phyloP scores from a whole-genome alignment of 31 red algal species.

The Endocladia muricata region DNA sequence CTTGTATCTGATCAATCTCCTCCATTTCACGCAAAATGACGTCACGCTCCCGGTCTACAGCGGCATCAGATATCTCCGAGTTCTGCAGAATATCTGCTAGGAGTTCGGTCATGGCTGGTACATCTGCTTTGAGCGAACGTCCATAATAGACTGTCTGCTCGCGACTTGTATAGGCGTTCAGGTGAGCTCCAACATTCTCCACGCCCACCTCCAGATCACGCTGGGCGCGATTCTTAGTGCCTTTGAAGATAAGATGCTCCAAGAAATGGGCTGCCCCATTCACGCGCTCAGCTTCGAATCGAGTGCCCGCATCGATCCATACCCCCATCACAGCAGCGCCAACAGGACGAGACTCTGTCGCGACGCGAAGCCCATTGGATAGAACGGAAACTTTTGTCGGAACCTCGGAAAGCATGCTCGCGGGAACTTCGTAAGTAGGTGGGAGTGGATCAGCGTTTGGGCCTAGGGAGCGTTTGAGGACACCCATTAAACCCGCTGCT shows the following conservation, averaged over 20 bases:
- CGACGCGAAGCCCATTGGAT: conserved; percentile 92
- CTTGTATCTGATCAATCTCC: conserved; percentile 87
- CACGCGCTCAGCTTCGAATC: conserved; percentile 77
- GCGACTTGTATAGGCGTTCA: conserved; percentile 99
- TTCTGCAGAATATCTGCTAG: conserved; percentile 97
- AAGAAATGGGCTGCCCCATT: conserved; percentile 99
- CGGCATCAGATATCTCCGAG: conserved; percentile 77
- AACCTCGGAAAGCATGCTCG: conserved; percentile 40
- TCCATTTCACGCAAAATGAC: conserved; percentile 97
- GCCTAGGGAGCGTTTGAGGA: conserved; percentile 52
- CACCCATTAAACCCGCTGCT: conserved; percentile 55
- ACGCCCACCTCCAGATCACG: conserved; percentile 81
- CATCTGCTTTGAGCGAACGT: conserved; percentile 68
- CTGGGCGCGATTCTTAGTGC: conserved; percentile 78
- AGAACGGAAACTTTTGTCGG: conserved; percentile 87
- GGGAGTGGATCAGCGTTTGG: conserved; percentile 70
- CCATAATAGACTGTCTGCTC: conserved; percentile 98
- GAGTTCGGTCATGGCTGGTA: conserved; percentile 79
- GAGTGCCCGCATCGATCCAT: conserved; percentile 94
- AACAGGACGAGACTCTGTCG: conserved; percentile 72
- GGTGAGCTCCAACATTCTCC: conserved; percentile 94
- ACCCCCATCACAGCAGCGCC: conserved; percentile 93
- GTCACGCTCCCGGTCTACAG: conserved; percentile 93
- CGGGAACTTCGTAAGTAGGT: conserved; percentile 33
- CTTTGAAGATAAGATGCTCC: conserved; percentile 99